Base-by-base conservation (phyloP, 805 yeast species). In the Schwanniomyces sp. region DNA sequence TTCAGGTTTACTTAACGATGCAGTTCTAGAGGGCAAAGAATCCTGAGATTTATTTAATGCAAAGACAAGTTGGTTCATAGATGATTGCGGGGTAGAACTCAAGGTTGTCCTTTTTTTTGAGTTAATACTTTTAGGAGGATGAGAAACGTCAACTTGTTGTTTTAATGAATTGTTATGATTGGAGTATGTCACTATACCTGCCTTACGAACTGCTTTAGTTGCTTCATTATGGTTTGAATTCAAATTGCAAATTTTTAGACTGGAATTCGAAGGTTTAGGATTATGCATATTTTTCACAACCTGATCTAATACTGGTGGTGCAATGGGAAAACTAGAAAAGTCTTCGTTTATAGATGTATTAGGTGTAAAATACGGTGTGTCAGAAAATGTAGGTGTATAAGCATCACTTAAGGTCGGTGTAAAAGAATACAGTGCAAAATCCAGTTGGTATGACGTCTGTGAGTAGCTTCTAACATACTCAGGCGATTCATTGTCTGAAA, bases 101-200 rank as follows among this genome's bases (percentile, higher is more conserved):
- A 28, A 24, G n/a, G 7, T 41, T 17, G 52, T 49, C 46, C 49
- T 47, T 17, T 49, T 36, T 11, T 59, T 59, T 45, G 54, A 42
- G 43, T 54, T 53, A 43, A 58, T 57, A 45, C 54, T 57, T 44
- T 52, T 57, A 43, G 57, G 45, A 5, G 63, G 66, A 4, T 32
- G 17, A 39, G 62, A 55, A 34, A 53, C 45, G 5, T 58, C 61
- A 30, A 52, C 40, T 36, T 34, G 34, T 7, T 38, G 50, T 30
- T 49, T 38, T 17, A 45, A 28, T 14, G 56, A 52, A 7, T 50
- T 44, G 25, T 37, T 32, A 2, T 17, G 21, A 14, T 16, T 32
- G 8, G 36, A 5, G n/a, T 32, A 32, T 5, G 21, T 17, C 8
- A 12, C 9, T 10, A 32, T 16, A 32, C 14, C 21, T 14, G 36